phyloP scores from a whole-genome alignment of 1,139 yeast genomes.

The Pneumocystis wakefieldiae region DNA sequence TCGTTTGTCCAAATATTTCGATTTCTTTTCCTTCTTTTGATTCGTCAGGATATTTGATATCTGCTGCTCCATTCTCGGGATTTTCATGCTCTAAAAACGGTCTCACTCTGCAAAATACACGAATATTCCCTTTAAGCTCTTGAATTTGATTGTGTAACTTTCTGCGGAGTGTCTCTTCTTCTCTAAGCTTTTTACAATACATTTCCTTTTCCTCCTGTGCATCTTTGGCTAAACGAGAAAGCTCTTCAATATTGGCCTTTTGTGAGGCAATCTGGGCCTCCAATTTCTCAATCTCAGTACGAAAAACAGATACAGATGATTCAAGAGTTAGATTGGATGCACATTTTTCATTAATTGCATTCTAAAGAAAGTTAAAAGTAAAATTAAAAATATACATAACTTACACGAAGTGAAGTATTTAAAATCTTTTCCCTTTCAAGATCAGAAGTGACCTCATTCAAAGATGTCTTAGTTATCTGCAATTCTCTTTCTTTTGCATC shows the following conservation, averaged over 20 bases:
- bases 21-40: constrained; percentile 40
- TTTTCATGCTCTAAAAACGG: constrained; percentile 32
- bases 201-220: constrained; percentile 12
- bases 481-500: constrained; percentile 22
- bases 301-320: constrained; percentile 9
- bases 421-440: constrained; percentile 16
- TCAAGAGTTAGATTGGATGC: constrained; percentile 14
- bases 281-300: constrained; percentile 13
- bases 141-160: constrained; percentile 59
- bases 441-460: constrained; percentile 19
- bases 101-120: constrained; percentile 78
- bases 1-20: constrained; percentile 18
- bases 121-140: constrained; percentile 77
- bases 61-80: constrained; percentile 21
- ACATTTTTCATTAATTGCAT: constrained; percentile 13
- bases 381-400: constrained; percentile 17
- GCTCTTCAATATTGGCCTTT: constrained; percentile 13
- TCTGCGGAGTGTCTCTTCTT: constrained; percentile 46
- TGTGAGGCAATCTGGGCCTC: constrained; percentile 9
- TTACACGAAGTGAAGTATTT: constrained; percentile 27
- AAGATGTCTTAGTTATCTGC: constrained; percentile 27
- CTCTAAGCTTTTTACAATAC: constrained; percentile 17
- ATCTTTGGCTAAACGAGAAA: not conserved
- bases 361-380: constrained; percentile 5
- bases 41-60: constrained; percentile 36